Base-by-base conservation (phyloP, 805 yeast species). In the Nakazawaea siamensis region DNA sequence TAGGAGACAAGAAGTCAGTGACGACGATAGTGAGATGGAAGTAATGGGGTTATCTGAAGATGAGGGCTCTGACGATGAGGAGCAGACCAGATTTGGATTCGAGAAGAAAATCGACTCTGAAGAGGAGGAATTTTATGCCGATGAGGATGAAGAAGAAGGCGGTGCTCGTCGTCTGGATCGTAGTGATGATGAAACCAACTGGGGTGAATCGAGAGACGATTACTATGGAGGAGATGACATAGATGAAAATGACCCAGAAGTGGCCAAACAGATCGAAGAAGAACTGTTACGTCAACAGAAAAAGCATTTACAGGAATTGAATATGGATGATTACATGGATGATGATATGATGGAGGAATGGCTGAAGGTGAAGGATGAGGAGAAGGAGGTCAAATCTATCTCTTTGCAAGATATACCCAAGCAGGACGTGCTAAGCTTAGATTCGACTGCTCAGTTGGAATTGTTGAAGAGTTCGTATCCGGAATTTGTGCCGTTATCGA, bases 251-350 rank as follows among this genome's bases (percentile, higher is more conserved):
- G 40, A 37, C 17, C 32, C 34, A 3, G 94, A 76, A 35, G 78
- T 76, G 21, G 82, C 85, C 4, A 77, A 74, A 42, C 77, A 73
- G 42, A 78, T 87, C 58, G 92, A 90, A 39, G 77, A 75, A 47
- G 97, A 92, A 58, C 97, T 97, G 0, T 51, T 84, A 32, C 76
- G 86, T 50, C 76, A 85, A 45, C 97, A 88, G 58, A 82, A 81
- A 61, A 69, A 73, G 45, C 87, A 87, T 54, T 58, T 85, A 39
- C 75, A 75, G 44, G 94, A 81, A 29, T 64, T 88, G 46, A 73
- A 76, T 31, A 77, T 81, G 70, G 83, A 69, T 18, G 92, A 81
- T 53, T 79, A 68, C 52, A 59, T 80, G 46, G 92, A 85, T 43
- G 94, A 85, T 38, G 88, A 78, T 38, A 71, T 76, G 56, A 67